Conservation (phyloP, 108 stramenopile genomes). For the Nitzschia putrida region DNA sequence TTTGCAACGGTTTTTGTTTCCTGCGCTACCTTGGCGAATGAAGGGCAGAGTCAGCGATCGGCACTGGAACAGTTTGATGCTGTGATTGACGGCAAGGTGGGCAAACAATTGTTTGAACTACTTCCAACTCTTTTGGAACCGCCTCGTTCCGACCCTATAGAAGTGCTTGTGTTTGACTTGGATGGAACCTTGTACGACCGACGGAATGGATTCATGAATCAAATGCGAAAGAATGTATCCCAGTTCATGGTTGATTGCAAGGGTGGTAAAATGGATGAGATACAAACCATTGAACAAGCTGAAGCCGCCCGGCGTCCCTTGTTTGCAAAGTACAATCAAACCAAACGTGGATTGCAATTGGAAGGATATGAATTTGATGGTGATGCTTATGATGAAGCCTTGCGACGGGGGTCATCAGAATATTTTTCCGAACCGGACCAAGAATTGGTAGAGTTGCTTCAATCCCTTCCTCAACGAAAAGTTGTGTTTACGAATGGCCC, state of each 20-base stretch:
- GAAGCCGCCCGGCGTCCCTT: constrained; percentile 34
- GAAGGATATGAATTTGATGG: constrained; percentile 49
- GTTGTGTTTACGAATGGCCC: constrained; percentile 49
- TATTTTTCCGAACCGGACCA: constrained; percentile 24
- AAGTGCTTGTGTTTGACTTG: constrained; percentile 41
- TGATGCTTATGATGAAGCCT: constrained; percentile 32
- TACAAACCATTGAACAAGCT: constrained; percentile 34
- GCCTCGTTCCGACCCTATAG: not conserved
- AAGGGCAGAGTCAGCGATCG: constrained; percentile 19
- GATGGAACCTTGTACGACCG: constrained; percentile 51
- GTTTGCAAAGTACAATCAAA: constrained; percentile 46
- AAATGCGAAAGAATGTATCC: constrained; percentile 36
- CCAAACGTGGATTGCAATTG: constrained; percentile 38
- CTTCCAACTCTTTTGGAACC: constrained; percentile 18
- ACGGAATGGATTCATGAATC: constrained; percentile 34
- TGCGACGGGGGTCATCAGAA: constrained; percentile 31
- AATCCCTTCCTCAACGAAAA: constrained; percentile 41
- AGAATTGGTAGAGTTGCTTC: constrained; percentile 28
- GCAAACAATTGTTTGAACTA: constrained; percentile 12
- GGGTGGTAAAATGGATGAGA: constrained; percentile 45
- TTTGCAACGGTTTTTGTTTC: constrained; percentile 42
- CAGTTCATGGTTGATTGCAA: constrained; percentile 39
- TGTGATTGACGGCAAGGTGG: constrained; percentile 25
- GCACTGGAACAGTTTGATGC: constrained; percentile 38
- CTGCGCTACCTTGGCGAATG: constrained; percentile 23